Evolutionary conservation across 495 filamentous ascomycete genomes (phyloP).

Genomic region (Penicillium longicatenatum): DNA sequence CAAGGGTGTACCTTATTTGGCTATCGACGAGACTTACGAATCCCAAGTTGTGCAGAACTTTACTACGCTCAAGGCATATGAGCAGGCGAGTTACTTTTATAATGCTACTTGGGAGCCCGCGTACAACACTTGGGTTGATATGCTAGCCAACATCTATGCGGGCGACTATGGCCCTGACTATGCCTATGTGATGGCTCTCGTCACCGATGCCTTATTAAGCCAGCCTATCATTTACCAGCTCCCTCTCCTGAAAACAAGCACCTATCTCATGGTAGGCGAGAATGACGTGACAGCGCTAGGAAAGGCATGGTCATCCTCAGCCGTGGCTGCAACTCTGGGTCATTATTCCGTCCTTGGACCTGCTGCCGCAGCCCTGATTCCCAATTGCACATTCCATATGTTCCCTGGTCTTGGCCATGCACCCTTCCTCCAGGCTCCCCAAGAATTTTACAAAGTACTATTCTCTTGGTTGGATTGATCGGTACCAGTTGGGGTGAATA

Average conservation of each 20-base stretch:
- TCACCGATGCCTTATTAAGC: slow-evolving; percentile 2
- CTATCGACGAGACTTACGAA: slow-evolving; percentile 12
- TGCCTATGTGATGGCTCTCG: slow-evolving; percentile 19
- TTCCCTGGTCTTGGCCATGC: slow-evolving; percentile 22
- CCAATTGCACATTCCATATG: slow-evolving; percentile 19
- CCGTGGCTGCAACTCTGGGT: slow-evolving; percentile 11
- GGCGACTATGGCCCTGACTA: slow-evolving; percentile 15
- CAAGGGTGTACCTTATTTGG: slow-evolving; percentile 15
- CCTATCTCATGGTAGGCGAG: slow-evolving; percentile 15
- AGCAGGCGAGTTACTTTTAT: slow-evolving; percentile 17
- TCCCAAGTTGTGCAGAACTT: slow-evolving; percentile 15
- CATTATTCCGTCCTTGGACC: slow-evolving; percentile 15
- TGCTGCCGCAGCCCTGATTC: slow-evolving; percentile 19
- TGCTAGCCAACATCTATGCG: slow-evolving; percentile 19
- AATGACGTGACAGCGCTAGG: slow-evolving; percentile 13
- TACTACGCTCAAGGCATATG: slow-evolving; percentile 2
- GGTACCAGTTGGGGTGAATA: background rate
- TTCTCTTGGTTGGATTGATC: slow-evolving; percentile 6
- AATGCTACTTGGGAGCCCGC: slow-evolving; percentile 16
- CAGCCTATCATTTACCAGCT: background rate
- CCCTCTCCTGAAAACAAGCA: slow-evolving; percentile 3
- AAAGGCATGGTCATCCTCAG: slow-evolving; percentile 12
- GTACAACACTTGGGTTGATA: slow-evolving; percentile 19
- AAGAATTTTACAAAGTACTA: slow-evolving; percentile 14
- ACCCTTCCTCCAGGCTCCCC: slow-evolving; percentile 19